Evolutionary conservation across 371 early-diverging fungal species (phyloP).

Genomic region (Saksenaea oblongispora): DNA sequence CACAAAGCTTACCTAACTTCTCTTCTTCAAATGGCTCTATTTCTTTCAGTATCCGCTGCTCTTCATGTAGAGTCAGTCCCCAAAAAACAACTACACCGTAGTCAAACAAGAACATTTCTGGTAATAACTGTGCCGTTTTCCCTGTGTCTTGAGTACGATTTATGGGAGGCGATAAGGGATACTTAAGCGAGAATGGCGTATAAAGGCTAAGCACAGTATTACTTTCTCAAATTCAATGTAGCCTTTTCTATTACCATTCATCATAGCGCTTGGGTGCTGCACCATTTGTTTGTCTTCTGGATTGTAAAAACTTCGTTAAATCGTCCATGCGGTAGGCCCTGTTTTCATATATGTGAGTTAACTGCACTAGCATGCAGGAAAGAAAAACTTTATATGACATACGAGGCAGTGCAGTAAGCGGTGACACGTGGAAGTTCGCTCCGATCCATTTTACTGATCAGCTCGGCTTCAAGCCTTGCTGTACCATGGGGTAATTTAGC

Average conservation of each 20-base stretch:
- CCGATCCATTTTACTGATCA: constrained; percentile 46
- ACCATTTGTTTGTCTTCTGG: constrained; percentile 39
- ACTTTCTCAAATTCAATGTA: background rate
- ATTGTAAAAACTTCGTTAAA: constrained; percentile 56
- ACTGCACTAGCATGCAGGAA: background rate
- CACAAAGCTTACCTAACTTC: constrained; percentile 50
- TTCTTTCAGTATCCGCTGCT: constrained; percentile 70
- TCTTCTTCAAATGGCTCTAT: constrained; percentile 72
- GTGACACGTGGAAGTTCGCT: constrained; percentile 71
- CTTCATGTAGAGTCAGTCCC: constrained; percentile 90
- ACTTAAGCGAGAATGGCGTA: constrained; percentile 49
- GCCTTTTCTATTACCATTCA: constrained; percentile 36
- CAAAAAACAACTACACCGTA: constrained; percentile 96
- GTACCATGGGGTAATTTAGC: constrained; percentile 51
- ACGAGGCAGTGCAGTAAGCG: constrained; percentile 87
- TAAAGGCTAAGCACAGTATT: constrained; percentile 27
- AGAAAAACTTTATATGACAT: constrained; percentile 16
- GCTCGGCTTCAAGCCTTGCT: constrained; percentile 45
- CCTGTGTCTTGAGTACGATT: constrained; percentile 19
- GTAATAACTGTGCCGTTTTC: constrained; percentile 14
- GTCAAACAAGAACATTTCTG: constrained; percentile 86
- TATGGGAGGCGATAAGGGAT: constrained; percentile 38
- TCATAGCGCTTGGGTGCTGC: constrained; percentile 49
- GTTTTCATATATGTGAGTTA: background rate
- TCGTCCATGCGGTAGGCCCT: constrained; percentile 65